These are phyloP conservation scores for Lentinula boryana DNA, from an alignment of 768 basidiomycete genomes.

Conservation along the genomic window DNA sequence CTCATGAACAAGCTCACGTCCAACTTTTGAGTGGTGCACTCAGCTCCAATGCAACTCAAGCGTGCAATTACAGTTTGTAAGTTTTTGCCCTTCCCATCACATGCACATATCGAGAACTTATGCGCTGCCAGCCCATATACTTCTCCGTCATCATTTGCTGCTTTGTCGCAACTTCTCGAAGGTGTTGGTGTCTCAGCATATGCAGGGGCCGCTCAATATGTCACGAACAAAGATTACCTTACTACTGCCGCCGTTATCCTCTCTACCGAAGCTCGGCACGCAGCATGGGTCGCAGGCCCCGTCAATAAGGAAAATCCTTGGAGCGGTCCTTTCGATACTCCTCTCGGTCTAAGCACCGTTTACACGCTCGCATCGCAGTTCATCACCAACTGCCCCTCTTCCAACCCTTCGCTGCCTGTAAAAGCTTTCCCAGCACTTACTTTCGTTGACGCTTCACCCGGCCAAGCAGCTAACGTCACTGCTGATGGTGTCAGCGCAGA, in stretches of 20 bases:
- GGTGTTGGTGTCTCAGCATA: background rate
- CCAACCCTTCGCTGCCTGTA: conserved; percentile 47
- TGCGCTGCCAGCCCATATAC: conserved; percentile 31
- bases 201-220: background rate
- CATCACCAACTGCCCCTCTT: conserved; percentile 47
- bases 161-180: background rate
- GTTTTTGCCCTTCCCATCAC: conserved; percentile 11
- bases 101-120: background rate
- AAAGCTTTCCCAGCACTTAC: conserved; percentile 46
- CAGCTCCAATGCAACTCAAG: conserved; percentile 30
- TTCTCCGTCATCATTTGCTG: conserved; percentile 23
- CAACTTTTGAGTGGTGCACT: conserved; percentile 42
- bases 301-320: conserved; percentile 38
- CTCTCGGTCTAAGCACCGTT: conserved; percentile 24
- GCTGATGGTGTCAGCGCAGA: conserved; percentile 10
- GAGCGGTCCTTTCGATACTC: conserved; percentile 46
- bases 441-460: conserved; percentile 20
- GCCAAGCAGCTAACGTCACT: conserved; percentile 19
- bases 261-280: conserved; percentile 54
- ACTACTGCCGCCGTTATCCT: conserved; percentile 52
- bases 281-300: conserved; percentile 45
- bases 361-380: conserved; percentile 37
- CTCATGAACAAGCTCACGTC: conserved; percentile 53
- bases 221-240: conserved; percentile 33
- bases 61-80: conserved; percentile 59